Conservation (phyloP, 2,329 filamentous ascomycete genomes). For the Chrysosporium keratinophilum region DNA sequence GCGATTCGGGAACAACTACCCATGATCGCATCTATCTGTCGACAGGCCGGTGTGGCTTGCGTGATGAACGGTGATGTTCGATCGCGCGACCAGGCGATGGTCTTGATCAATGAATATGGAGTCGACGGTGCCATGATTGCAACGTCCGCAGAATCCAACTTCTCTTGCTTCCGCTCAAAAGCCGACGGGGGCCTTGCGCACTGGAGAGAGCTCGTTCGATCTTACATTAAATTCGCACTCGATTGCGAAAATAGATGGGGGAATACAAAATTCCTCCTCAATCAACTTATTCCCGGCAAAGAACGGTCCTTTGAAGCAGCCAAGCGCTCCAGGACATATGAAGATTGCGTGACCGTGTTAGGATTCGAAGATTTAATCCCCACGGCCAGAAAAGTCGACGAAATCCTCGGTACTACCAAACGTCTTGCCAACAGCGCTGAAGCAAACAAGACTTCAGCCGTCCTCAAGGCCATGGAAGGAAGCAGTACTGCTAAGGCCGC, state of each 20-base stretch:
- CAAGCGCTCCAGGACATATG: slow-evolving; percentile 59
- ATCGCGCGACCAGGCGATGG: slow-evolving; percentile 58
- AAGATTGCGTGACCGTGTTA: slow-evolving; percentile 55
- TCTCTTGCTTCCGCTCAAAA: slow-evolving; percentile 67
- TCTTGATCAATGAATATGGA: slow-evolving; percentile 66
- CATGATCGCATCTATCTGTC: slow-evolving; percentile 74
- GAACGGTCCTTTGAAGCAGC: slow-evolving; percentile 52
- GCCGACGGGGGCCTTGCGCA: slow-evolving; percentile 58
- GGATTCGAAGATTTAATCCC: slow-evolving; percentile 54
- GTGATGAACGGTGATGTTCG: slow-evolving; percentile 92
- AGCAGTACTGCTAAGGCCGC: slow-evolving; percentile 15
- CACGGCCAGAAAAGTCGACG: slow-evolving; percentile 56
- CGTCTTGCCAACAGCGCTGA: background rate
- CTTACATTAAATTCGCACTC: slow-evolving; percentile 63
- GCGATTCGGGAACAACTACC: slow-evolving; percentile 76
- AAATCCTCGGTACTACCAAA: slow-evolving; percentile 39
- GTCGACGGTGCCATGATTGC: slow-evolving; percentile 97
- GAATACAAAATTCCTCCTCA: slow-evolving; percentile 87
- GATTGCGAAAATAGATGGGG: slow-evolving; percentile 75
- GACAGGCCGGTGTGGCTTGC: slow-evolving; percentile 76
- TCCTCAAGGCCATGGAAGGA: slow-evolving; percentile 13
- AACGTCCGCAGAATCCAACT: slow-evolving; percentile 79
- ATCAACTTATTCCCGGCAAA: slow-evolving; percentile 77
- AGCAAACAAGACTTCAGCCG: slow-evolving; percentile 9
- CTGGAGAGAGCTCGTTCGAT: slow-evolving; percentile 67